phyloP scores from a whole-genome alignment of 2,329 filamentous ascomycete species.

The Sordariomycetes sp. region DNA sequence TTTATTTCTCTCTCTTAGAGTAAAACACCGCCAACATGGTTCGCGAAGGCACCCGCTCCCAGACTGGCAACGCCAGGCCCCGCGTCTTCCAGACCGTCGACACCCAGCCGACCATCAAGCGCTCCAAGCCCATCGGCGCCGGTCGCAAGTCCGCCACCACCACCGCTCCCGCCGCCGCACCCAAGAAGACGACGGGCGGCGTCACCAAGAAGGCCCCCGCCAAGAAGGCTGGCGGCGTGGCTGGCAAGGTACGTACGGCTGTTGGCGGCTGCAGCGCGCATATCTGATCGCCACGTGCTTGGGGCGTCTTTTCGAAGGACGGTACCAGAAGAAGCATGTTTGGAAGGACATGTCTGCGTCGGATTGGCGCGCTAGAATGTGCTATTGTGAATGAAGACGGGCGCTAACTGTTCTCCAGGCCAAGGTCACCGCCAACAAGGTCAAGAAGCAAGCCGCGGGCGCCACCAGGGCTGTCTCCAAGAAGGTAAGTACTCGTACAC shows the following conservation, averaged over 20 bases:
- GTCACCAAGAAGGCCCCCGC: constrained; percentile 2
- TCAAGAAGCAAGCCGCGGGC: not conserved
- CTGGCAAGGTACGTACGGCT: not conserved
- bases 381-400: too few species aligned
- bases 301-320: too few species aligned
- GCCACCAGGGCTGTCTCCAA: constrained; percentile 1
- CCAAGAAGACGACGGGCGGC: not conserved
- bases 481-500: too few species aligned
- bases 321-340: too few species aligned
- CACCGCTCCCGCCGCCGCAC: constrained; percentile 7
- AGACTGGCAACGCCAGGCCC: constrained; percentile 42
- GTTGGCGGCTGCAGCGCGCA: not conserved
- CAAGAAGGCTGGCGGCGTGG: constrained; percentile 1
- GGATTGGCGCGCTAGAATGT: too few species aligned
- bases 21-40: constrained; percentile 22
- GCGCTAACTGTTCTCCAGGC: too few species aligned
- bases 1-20: not conserved
- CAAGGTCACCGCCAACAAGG: not conserved
- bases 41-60: constrained; percentile 42
- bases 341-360: too few species aligned
- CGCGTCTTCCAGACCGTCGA: constrained; percentile 41
- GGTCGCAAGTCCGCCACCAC: constrained; percentile 2
- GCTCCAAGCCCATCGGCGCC: constrained; percentile 11
- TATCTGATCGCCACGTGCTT: not conserved
- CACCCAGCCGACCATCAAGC: constrained; percentile 34